Evolutionary conservation across 2,329 filamentous ascomycete genomes (phyloP), one percentile per base, ranked within the genome.

Genomic region (Berkeleyomyces rouxiae): DNA sequence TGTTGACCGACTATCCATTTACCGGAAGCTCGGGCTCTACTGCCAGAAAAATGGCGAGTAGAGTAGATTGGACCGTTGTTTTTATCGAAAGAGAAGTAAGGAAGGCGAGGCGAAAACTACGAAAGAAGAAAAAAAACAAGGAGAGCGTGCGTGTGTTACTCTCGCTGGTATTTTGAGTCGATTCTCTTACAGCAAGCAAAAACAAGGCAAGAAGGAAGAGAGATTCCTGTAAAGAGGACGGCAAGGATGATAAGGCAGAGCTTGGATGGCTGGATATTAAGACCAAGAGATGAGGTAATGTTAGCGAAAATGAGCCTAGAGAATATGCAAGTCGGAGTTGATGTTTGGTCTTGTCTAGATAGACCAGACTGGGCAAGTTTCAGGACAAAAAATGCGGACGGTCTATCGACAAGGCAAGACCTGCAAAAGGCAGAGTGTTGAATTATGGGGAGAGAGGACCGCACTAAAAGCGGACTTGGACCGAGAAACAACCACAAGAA

Each of bases 1-100:
- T 66, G 75, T 73, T 69, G 76, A 73, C 73, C 74, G 76, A 72
- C 75, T 73, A 73, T 79, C 77, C 77, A 79, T 79, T 74, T 77
- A 61, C 61, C 44, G 70, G 69, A 71, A 63, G 66, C 59, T 68
- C 67, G 67, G 67, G 67, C 65, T 64, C 69, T 68, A 64, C 68
- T 64, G 65, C 67, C 66, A 63, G 63, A 59, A 58, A 63, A 40
- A 57, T 53, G 60, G 61, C 63, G 60, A 57, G 39, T 55, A 59
- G 61, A 66, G 65, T 60, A 55, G 39, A 39, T 46, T 43, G 16
- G 13, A 37, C 16, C 23, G 55, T 58, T 59, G 23, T 47, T 59
- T 59, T 33, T 7, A 16, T 31, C 16, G 16, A 10, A 42, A 46
- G 58, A 42, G 58, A 44, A 53, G 44, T 23, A 49, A 31, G 37